These are phyloP conservation scores for Plasmodium cynomolgi DNA, from an alignment of 169 alveolate genomes.

Conservation along the genomic window DNA sequence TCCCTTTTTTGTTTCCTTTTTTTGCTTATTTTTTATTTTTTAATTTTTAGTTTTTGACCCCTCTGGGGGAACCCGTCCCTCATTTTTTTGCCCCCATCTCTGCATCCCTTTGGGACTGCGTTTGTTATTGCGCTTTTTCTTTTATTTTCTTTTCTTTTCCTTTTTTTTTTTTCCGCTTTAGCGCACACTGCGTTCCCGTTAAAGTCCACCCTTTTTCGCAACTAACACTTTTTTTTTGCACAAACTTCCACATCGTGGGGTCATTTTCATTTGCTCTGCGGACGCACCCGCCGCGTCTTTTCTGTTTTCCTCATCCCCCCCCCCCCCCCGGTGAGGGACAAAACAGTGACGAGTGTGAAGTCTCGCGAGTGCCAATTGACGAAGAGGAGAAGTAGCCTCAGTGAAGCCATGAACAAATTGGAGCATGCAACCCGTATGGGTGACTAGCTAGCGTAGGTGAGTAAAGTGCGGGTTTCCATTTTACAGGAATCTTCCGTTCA, in stretches of 20 bases:
- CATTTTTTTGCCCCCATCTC: neutral
- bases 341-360: neutral
- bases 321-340: neutral
- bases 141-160: neutral
- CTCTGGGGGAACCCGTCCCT: neutral
- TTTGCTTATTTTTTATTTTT: neutral
- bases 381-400: neutral
- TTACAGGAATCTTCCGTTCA: neutral
- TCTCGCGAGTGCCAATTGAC: neutral
- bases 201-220: neutral
- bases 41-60: constrained; percentile 32
- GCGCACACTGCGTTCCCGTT: neutral
- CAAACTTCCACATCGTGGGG: neutral
- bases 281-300: neutral
- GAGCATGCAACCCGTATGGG: neutral
- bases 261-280: neutral
- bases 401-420: neutral
- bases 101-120: neutral
- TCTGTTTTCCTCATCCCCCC: neutral
- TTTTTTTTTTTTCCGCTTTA: neutral
- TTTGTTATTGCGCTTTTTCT: neutral
- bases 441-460: neutral
- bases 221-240: neutral
- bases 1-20: neutral
- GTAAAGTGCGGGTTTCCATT: neutral